These are phyloP conservation scores for Mycena venus DNA, from an alignment of 768 basidiomycete genomes.

Conservation along the genomic window DNA sequence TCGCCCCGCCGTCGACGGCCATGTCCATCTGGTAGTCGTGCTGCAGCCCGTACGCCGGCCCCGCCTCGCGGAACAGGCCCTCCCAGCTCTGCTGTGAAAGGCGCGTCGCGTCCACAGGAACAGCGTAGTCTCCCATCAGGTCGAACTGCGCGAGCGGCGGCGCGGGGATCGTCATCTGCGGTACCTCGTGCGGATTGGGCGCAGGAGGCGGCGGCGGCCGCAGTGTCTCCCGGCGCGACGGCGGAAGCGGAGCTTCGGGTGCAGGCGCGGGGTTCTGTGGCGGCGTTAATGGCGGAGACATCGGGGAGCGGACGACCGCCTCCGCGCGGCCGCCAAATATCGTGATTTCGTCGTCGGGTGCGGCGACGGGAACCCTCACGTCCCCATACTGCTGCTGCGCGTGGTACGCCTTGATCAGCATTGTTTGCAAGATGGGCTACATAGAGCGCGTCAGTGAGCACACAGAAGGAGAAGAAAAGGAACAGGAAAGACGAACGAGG, in stretches of 20 bases:
- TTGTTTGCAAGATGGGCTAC: slow-evolving; percentile 60
- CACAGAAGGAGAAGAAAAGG: not conserved
- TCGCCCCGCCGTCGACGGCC: slow-evolving; percentile 33
- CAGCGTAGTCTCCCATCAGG: not conserved
- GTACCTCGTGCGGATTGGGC: not conserved
- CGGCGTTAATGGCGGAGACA: not conserved
- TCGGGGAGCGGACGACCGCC: slow-evolving; percentile 38
- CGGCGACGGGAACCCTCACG: slow-evolving; percentile 31
- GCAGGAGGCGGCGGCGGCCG: not conserved
- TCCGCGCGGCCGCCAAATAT: slow-evolving; percentile 51
- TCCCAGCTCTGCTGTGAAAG: slow-evolving; percentile 46
- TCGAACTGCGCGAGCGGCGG: slow-evolving; percentile 26
- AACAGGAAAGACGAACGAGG: slow-evolving; percentile 50
- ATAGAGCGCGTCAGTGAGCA: not conserved
- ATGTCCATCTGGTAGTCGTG: slow-evolving; percentile 13
- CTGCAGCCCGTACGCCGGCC: slow-evolving; percentile 35
- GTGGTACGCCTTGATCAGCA: slow-evolving; percentile 58
- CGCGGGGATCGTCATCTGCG: slow-evolving; percentile 10
- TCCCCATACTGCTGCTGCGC: slow-evolving; percentile 39
- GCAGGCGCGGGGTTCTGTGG: slow-evolving; percentile 1
- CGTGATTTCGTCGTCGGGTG: slow-evolving; percentile 50
- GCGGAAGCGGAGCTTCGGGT: not conserved
- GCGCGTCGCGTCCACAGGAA: slow-evolving; percentile 5
- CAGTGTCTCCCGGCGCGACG: slow-evolving; percentile 8
- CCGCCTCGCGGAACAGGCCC: slow-evolving; percentile 52